These are phyloP conservation scores for Xerocomus potaroensis DNA, from an alignment of 768 basidiomycete genomes.

Conservation along the genomic window DNA sequence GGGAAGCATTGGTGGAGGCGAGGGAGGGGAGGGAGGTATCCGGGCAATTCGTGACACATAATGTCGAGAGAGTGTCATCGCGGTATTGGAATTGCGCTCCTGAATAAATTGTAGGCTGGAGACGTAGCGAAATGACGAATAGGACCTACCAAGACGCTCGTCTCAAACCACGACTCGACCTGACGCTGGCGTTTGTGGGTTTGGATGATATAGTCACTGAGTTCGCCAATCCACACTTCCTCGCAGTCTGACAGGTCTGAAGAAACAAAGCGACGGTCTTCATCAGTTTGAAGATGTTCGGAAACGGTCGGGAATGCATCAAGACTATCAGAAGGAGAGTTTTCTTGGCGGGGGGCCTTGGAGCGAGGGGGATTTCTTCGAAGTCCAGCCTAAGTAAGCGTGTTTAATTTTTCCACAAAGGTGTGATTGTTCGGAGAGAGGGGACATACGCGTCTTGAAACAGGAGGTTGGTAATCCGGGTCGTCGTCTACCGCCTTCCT, in stretches of 20 bases:
- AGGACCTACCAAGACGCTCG: constrained; percentile 52
- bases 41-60: constrained; percentile 41
- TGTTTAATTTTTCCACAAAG: not conserved
- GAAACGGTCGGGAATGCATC: constrained; percentile 14
- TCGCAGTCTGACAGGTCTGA: constrained; percentile 81
- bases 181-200: constrained; percentile 71
- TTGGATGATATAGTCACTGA: constrained; percentile 64
- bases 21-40: constrained; percentile 41
- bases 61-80: constrained; percentile 37
- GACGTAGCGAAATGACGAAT: not conserved
- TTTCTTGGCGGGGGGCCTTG: constrained; percentile 32
- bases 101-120: constrained; percentile 28
- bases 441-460: constrained; percentile 50
- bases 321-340: constrained; percentile 22
- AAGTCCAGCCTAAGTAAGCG: constrained; percentile 31
- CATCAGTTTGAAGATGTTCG: constrained; percentile 31
- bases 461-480: constrained; percentile 49
- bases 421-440: not conserved
- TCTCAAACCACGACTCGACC: constrained; percentile 70
- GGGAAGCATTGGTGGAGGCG: constrained; percentile 31
- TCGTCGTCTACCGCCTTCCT: constrained; percentile 46
- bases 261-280: constrained; percentile 47
- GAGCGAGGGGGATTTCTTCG: constrained; percentile 41
- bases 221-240: constrained; percentile 70
- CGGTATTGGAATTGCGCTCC: constrained; percentile 68